phyloP scores from a whole-genome alignment of 148 eudicot genomes.

The Fagopyrum tataricum region DNA sequence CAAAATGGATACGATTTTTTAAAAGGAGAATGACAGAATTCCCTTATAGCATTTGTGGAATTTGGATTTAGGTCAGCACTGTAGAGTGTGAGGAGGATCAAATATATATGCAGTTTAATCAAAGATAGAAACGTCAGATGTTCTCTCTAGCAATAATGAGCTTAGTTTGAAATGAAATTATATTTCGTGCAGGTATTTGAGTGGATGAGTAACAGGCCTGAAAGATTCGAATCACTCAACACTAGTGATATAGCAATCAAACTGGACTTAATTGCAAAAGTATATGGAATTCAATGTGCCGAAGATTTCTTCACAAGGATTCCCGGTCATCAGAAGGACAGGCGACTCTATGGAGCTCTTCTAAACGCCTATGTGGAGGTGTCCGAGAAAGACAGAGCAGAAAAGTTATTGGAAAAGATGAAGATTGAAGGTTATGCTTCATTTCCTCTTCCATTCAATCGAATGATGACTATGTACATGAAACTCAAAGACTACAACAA shows the following conservation, averaged over 20 bases:
- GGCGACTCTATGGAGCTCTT: constrained; percentile 68
- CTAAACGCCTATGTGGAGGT: constrained; percentile 73
- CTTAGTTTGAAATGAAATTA: not conserved
- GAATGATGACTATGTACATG: constrained; percentile 88
- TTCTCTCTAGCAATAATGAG: not conserved
- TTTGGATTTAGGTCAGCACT: no score
- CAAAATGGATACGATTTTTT: no score
- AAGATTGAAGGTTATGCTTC: constrained; percentile 40
- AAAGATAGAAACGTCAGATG: no score
- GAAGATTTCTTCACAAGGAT: constrained; percentile 67
- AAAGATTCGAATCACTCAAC: constrained; percentile 45
- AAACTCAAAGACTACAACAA: constrained; percentile 47
- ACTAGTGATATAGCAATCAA: constrained; percentile 77
- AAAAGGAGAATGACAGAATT: no score
- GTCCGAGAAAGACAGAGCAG: constrained; percentile 52
- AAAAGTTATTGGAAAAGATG: constrained; percentile 54
- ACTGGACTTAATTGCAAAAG: constrained; percentile 74
- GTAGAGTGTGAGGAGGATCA: no score
- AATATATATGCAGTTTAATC: no score
- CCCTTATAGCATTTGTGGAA: no score
- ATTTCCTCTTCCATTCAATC: constrained; percentile 64
- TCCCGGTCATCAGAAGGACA: constrained; percentile 51
- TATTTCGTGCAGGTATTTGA: constrained; percentile 53
- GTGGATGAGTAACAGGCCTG: constrained; percentile 74
- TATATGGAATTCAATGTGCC: constrained; percentile 57